Evolutionary conservation across 805 yeast species (phyloP).

Genomic region (Wickerhamiella kazuoi): DNA sequence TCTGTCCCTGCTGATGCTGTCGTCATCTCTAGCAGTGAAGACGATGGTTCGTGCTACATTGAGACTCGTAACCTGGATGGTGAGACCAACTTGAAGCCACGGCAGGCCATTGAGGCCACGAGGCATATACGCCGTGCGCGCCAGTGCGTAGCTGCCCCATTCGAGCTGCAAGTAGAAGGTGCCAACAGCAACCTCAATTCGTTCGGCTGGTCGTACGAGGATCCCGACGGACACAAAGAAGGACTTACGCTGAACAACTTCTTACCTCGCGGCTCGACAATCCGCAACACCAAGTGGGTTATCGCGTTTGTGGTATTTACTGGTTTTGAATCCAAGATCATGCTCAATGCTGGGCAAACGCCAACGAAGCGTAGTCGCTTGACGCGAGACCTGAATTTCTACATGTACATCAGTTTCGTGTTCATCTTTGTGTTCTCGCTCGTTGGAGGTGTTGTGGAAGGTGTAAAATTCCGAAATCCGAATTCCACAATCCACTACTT

Average conservation of each 20-base stretch:
- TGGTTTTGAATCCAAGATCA: constrained; percentile 59
- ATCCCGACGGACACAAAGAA: constrained; percentile 25
- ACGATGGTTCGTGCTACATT: constrained; percentile 51
- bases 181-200: constrained; percentile 48
- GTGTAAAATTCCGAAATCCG: constrained; percentile 34
- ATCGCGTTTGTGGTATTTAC: constrained; percentile 58
- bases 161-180: constrained; percentile 51
- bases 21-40: constrained; percentile 50
- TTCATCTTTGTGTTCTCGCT: constrained; percentile 51
- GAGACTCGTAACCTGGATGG: constrained; percentile 63
- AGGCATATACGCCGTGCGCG: constrained; percentile 33
- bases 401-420: constrained; percentile 47
- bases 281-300: constrained; percentile 65
- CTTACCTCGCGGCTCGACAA: constrained; percentile 52
- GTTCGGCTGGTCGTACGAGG: constrained; percentile 48
- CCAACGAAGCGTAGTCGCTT: constrained; percentile 59
- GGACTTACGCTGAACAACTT: constrained; percentile 48
- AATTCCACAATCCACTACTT: constrained; percentile 32
- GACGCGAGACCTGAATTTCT: constrained; percentile 48
- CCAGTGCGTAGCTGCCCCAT: constrained; percentile 39
- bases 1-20: constrained; percentile 67
- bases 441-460: constrained; percentile 53
- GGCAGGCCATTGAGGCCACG: constrained; percentile 35
- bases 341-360: constrained; percentile 65
- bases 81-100: constrained; percentile 57